Evolutionary conservation across 106 monocot genomes (phyloP).

Genomic region (Dendrobium huoshanense): DNA sequence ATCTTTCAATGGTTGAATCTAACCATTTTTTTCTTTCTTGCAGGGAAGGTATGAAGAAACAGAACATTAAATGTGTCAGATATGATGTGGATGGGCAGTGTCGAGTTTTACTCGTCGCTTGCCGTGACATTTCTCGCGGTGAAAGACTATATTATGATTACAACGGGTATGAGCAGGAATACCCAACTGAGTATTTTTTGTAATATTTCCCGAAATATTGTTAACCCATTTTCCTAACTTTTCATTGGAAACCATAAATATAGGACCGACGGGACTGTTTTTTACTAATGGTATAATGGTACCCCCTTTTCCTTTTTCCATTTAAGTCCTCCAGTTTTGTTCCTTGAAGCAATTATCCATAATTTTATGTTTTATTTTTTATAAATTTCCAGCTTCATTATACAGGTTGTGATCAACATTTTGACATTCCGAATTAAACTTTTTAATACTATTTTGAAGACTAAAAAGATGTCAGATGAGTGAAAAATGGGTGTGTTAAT

Average conservation of each 20-base stretch:
- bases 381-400: not conserved
- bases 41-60: constrained; percentile 86
- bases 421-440: not conserved
- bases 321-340: not conserved
- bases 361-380: too few relatives aligned
- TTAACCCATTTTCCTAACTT: not conserved
- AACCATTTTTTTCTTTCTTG: constrained; percentile 16
- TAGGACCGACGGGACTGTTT: not conserved
- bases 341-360: not conserved
- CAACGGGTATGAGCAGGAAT: constrained; percentile 84
- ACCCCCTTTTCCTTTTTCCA: not conserved
- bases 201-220: constrained; percentile 13
- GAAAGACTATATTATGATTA: constrained; percentile 90
- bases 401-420: not conserved
- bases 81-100: constrained; percentile 77
- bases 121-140: constrained; percentile 77
- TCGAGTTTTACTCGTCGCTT: constrained; percentile 71
- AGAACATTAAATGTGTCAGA: constrained; percentile 89
- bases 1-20: not conserved
- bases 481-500: too few relatives aligned
- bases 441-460: too few relatives aligned
- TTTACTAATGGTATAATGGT: not conserved
- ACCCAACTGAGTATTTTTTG: constrained; percentile 85
- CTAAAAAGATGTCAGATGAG: too few relatives aligned
- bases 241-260: not conserved